Percentiles rank a stretch among this genome's conserved stretches.
Conservation (phyloP, 805 yeast species). For the Candida hispaniensis region DNA sequence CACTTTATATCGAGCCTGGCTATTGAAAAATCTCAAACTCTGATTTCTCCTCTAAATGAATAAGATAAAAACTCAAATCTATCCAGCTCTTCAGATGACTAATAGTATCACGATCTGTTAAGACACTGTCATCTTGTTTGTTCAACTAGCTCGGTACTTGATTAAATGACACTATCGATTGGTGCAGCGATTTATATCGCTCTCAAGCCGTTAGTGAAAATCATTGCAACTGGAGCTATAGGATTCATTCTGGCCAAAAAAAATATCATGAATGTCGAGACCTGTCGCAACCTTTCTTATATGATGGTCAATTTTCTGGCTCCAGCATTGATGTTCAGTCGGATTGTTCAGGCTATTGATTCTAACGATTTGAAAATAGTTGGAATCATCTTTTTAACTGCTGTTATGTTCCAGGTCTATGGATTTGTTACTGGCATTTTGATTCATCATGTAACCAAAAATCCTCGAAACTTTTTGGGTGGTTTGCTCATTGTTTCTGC, state of each 20-base stretch:
- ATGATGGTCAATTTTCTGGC: constrained; percentile 56
- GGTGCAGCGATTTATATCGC: constrained; percentile 68
- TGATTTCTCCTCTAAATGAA: too few relatives aligned
- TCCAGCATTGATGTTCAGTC: constrained; percentile 68
- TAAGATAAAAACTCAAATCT: too few relatives aligned
- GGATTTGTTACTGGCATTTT: constrained; percentile 38
- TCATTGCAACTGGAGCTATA: constrained; percentile 55
- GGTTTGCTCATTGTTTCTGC: constrained; percentile 63
- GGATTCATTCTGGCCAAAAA: constrained; percentile 56
- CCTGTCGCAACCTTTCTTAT: constrained; percentile 59
- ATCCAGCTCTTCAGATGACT: too few relatives aligned
- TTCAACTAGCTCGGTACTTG: too few relatives aligned
- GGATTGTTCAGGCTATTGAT: constrained; percentile 54
- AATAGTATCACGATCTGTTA: too few relatives aligned
- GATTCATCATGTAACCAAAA: constrained; percentile 40
- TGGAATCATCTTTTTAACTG: constrained; percentile 50
- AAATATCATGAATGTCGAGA: constrained; percentile 52
- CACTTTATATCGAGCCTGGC: too few relatives aligned
- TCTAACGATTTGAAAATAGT: constrained; percentile 58
- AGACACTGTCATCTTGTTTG: too few relatives aligned
- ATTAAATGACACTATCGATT: constrained; percentile 15
- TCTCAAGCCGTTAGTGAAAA: constrained; percentile 77
- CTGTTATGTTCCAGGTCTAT: constrained; percentile 34
- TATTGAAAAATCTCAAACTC: too few relatives aligned
- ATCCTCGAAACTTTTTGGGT: constrained; percentile 67